Evolutionary conservation across 139 green algal species (phyloP), one percentile per base, ranked within the genome.

Genomic region (Axilococcus clingmanii): DNA sequence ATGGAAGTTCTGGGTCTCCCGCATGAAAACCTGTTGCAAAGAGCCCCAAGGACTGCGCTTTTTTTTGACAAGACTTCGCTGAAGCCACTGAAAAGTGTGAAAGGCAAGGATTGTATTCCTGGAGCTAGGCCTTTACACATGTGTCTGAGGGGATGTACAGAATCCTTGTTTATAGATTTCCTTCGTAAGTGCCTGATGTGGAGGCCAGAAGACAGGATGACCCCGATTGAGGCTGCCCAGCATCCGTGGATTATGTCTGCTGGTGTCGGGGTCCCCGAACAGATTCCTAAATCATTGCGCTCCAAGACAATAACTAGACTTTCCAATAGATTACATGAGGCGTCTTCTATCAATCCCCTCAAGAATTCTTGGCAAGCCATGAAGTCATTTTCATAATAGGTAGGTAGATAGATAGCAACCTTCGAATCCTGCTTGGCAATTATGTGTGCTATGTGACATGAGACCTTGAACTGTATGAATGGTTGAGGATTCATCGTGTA

Each of bases 1-100:
- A 62, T 85, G 22, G 79, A 94, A 59, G 81, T 82, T 30, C 65
- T 98, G 37, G 90, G 88, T 27, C 48, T 48, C 37, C 81, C 77
- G 3, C 82, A 78, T 3, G 22, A 44, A 4, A 60, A 55, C 30
- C 65, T 96, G 54, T 58, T 96, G 50, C 24, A 54, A 32, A 44
- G 57, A 5, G 69, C 74, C 17, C 78, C 81, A 52, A 71, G 83
- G 53, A 68, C 69, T 14, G 51, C 68, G 55, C 80, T 80, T 48
- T 97, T 84, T 65, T 94, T 69, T 5, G 30, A 37, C 8, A 9
- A 15, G 27, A 48, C 51, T 37, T n/a, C 29, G 0, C 33, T 62
- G 43, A 33, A 27, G 2, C 41, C 37, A 41, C 17, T 22, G 11
- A 29, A 28, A 31, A 57, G 55, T 36, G 52, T 28, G 22, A 33